phyloP scores from a whole-genome alignment of 805 yeast species.

The Myxozyma geophila region DNA sequence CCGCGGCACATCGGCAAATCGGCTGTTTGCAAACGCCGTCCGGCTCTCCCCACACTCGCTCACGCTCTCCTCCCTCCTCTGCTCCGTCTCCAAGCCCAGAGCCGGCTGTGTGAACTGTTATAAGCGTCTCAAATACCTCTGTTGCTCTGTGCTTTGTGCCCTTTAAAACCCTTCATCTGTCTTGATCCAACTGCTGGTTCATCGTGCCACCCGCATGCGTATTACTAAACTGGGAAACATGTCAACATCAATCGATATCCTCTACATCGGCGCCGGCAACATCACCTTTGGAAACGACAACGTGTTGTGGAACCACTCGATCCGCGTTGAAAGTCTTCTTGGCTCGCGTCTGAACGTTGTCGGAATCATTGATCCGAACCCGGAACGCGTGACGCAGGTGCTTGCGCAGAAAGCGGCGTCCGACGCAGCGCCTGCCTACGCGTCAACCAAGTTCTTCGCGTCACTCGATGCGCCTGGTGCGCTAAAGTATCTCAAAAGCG shows the following conservation, averaged over 20 bases:
- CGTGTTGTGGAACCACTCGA: constrained; percentile 37
- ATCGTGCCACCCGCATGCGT: no score
- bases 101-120: no score
- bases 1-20: no score
- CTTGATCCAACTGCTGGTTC: no score
- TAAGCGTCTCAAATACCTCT: no score
- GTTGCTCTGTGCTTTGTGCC: no score
- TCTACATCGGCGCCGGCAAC: constrained; percentile 23
- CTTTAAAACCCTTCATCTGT: no score
- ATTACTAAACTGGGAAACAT: no score
- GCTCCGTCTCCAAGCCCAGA: no score
- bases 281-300: constrained; percentile 36
- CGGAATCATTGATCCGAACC: constrained; percentile 34
- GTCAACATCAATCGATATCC: background rate
- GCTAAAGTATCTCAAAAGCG: constrained; percentile 1
- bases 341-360: constrained; percentile 31
- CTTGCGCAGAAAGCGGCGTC: constrained; percentile 21
- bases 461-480: constrained; percentile 13
- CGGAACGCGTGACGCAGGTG: constrained; percentile 20
- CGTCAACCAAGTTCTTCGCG: constrained; percentile 19
- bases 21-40: no score
- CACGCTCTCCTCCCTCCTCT: no score
- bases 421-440: constrained; percentile 16
- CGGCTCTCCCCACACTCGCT: no score
- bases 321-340: constrained; percentile 31